These are phyloP conservation scores for Lentinula sp. DNA, from an alignment of 768 basidiomycete genomes.

Conservation along the genomic window DNA sequence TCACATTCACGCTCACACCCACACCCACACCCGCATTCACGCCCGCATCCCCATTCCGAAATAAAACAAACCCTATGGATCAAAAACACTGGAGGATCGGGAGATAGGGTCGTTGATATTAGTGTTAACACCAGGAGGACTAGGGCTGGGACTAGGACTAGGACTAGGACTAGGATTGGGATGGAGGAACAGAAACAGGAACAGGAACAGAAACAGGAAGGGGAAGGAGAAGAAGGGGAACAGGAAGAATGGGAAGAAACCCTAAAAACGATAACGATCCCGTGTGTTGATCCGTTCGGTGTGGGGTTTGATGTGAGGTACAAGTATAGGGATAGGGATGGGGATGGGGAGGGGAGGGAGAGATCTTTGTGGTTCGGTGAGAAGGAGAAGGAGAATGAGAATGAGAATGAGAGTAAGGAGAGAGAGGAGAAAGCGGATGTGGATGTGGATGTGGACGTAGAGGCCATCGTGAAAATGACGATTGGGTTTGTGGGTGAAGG, in stretches of 20 bases:
- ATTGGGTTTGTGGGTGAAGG: slow-evolving; percentile 40
- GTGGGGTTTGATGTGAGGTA: slow-evolving; percentile 51
- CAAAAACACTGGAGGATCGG: slow-evolving; percentile 52
- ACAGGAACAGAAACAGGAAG: too few relatives aligned
- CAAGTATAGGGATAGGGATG: slow-evolving; percentile 45
- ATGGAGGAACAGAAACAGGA: too few relatives aligned
- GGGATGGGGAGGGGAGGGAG: slow-evolving; percentile 41
- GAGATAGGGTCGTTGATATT: slow-evolving; percentile 73
- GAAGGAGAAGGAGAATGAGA: neutral
- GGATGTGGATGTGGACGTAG: slow-evolving; percentile 20
- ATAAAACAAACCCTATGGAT: slow-evolving; percentile 36
- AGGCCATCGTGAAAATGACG: slow-evolving; percentile 48
- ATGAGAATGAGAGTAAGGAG: neutral
- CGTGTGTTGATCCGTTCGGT: slow-evolving; percentile 58
- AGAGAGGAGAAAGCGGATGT: too few relatives aligned
- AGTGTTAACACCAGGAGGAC: slow-evolving; percentile 57
- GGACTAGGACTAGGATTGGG: slow-evolving; percentile 12
- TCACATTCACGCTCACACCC: too few relatives aligned
- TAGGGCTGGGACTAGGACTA: slow-evolving; percentile 34
- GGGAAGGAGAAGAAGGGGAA: neutral
- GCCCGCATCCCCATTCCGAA: too few relatives aligned
- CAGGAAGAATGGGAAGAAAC: slow-evolving; percentile 34
- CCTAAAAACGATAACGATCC: slow-evolving; percentile 59
- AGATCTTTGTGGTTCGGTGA: neutral
- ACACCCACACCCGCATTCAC: too few relatives aligned